Evolutionary conservation across 2,329 filamentous ascomycete species (phyloP).

Genomic region (Lomentospora prolificans): DNA sequence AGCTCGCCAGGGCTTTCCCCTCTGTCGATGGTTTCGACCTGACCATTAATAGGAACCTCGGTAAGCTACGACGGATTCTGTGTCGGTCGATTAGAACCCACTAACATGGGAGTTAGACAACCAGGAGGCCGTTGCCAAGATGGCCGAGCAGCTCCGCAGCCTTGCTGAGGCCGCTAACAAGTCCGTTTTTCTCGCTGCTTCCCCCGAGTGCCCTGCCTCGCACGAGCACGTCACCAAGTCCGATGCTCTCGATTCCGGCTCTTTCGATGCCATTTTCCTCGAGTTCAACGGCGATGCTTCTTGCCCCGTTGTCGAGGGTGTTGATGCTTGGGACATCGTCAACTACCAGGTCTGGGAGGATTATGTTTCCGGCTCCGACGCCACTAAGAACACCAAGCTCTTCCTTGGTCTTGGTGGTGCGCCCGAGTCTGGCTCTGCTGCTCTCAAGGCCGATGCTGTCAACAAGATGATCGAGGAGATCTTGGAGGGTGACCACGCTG

Average conservation of each 20-base stretch:
- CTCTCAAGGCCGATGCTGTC: too few relatives aligned
- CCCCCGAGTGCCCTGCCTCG: constrained; percentile 32
- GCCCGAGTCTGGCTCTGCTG: constrained; percentile 13
- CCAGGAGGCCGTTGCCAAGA: constrained; percentile 27
- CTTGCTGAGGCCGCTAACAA: constrained; percentile 16
- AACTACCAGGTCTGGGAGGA: constrained; percentile 33
- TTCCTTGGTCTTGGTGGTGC: constrained; percentile 33
- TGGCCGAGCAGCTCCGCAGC: constrained; percentile 22
- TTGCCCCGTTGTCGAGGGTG: constrained; percentile 25
- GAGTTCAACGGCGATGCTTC: constrained; percentile 39
- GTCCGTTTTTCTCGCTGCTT: constrained; percentile 28
- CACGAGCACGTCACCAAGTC: constrained; percentile 21
- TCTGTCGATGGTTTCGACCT: constrained; percentile 33
- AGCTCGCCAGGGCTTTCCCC: constrained; percentile 23
- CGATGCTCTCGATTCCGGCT: constrained; percentile 27
- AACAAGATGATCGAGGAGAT: constrained; percentile 25
- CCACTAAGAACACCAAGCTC: constrained; percentile 32
- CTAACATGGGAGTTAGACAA: constrained; percentile 15
- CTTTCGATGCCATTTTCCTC: constrained; percentile 33
- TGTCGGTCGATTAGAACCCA: neutral
- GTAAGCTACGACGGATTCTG: constrained; percentile 15
- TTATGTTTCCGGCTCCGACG: constrained; percentile 23
- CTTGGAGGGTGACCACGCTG: constrained; percentile 25
- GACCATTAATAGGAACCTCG: constrained; percentile 25
- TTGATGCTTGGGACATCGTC: constrained; percentile 22